Evolutionary conservation across 2,329 filamentous ascomycete genomes (phyloP).

Genomic region (Colletotrichum tropicicola): DNA sequence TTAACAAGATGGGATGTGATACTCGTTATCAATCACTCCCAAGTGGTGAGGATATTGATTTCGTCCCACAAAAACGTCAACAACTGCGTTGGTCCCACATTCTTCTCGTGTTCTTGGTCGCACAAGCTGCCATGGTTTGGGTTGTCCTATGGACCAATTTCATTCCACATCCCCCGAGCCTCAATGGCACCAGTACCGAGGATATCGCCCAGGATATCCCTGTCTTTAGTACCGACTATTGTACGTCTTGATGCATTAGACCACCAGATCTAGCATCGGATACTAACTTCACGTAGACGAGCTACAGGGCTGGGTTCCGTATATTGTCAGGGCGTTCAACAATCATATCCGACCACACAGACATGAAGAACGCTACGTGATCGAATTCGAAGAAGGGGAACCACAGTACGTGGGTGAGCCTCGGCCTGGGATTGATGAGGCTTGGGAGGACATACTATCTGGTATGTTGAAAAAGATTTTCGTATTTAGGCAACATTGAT

Average conservation of each 20-base stretch:
- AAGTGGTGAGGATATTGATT: background rate
- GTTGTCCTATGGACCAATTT: background rate
- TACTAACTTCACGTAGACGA: background rate
- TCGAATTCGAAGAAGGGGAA: background rate
- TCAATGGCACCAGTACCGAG: background rate
- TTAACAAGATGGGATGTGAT: background rate
- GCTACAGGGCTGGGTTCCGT: background rate
- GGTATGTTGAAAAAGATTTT: background rate
- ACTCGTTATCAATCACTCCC: background rate
- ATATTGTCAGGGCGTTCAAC: background rate
- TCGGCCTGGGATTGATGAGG: background rate
- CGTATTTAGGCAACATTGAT: too few species aligned
- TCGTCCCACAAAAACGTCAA: background rate
- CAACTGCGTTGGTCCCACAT: background rate
- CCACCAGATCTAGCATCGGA: background rate
- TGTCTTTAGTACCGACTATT: background rate
- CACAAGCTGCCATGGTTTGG: background rate
- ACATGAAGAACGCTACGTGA: background rate
- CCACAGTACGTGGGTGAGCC: background rate
- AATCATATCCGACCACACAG: background rate
- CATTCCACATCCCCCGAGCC: background rate
- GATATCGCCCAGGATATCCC: too few species aligned
- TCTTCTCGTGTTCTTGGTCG: background rate
- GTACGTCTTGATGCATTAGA: background rate
- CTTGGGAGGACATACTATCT: background rate